A percentile compares a stretch with the other conserved stretches of the same genome.
Evolutionary conservation across 306 rosid genomes (phyloP).

Genomic region (Begonia fuchsioides): DNA sequence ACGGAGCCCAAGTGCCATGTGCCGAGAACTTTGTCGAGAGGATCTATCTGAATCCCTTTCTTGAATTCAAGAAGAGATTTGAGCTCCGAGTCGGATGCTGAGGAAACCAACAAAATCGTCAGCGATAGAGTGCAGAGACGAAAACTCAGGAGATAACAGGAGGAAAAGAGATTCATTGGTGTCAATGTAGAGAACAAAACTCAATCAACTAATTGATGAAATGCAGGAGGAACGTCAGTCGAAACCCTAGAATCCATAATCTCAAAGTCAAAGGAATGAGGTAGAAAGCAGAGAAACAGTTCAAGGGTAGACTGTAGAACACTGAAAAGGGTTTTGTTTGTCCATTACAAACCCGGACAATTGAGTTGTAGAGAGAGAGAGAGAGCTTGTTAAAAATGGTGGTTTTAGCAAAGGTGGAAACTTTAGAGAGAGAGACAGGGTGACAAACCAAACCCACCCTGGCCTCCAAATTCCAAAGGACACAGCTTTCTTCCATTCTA

Average conservation of each 20-base stretch:
- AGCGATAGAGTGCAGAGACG: conserved; percentile 10
- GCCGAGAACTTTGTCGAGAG: conserved; percentile 18
- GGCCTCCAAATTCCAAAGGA: neutral
- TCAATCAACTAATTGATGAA: conserved; percentile 36
- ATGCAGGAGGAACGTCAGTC: conserved; percentile 1
- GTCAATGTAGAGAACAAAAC: conserved; percentile 18
- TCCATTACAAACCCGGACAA: conserved; percentile 5
- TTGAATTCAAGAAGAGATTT: conserved; percentile 78
- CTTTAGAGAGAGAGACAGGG: neutral
- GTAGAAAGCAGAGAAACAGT: conserved; percentile 4
- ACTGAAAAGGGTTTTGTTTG: conserved; percentile 12
- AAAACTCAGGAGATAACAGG: neutral
- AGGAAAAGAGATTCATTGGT: conserved; percentile 51
- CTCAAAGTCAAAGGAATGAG: neutral
- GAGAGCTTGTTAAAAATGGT: conserved; percentile 37
- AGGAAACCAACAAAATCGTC: conserved; percentile 5
- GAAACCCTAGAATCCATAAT: conserved; percentile 49
- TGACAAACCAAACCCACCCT: neutral
- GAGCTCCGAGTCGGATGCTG: conserved; percentile 46
- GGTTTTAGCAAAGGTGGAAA: conserved; percentile 48
- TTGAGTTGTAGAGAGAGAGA: neutral
- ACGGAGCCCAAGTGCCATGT: conserved; percentile 31
- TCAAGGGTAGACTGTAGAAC: neutral
- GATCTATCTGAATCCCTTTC: conserved; percentile 65
- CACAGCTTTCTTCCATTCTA: neutral